Conservation (phyloP, 768 basidiomycete species). For the Russula lepida region DNA sequence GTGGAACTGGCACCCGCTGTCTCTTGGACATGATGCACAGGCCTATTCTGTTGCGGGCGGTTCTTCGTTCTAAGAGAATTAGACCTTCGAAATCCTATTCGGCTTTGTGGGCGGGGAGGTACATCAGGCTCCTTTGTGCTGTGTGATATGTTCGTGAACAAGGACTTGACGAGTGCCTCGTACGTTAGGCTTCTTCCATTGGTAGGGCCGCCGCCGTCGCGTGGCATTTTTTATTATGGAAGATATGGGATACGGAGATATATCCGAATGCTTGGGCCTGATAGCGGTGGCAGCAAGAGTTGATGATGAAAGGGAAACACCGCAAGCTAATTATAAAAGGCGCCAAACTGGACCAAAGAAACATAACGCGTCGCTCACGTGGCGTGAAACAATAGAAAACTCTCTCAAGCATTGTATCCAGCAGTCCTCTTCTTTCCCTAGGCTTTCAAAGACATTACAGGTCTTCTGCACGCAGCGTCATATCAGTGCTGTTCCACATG, state of each 20-base stretch:
- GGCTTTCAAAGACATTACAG: background rate
- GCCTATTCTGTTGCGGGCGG: background rate
- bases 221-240: conserved; percentile 9
- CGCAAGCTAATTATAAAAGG: background rate
- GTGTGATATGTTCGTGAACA: conserved; percentile 19
- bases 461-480: background rate
- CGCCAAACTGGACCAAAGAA: conserved; percentile 14
- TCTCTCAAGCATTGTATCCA: background rate
- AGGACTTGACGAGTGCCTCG: conserved; percentile 20
- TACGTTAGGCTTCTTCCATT: conserved; percentile 8
- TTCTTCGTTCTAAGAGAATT: background rate
- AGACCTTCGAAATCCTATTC: conserved; percentile 16
- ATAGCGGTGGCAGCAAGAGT: background rate
- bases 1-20: background rate
- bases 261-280: background rate
- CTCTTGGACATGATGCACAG: background rate
- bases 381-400: background rate
- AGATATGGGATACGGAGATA: background rate
- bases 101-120: conserved; percentile 20
- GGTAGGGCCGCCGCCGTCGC: conserved; percentile 1
- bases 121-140: conserved; percentile 5
- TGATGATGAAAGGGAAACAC: background rate
- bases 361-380: conserved; percentile 17
- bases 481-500: background rate
- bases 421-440: background rate